Evolutionary conservation across 305 asterid genomes (phyloP).

Genomic region (Rubia peregrina): DNA sequence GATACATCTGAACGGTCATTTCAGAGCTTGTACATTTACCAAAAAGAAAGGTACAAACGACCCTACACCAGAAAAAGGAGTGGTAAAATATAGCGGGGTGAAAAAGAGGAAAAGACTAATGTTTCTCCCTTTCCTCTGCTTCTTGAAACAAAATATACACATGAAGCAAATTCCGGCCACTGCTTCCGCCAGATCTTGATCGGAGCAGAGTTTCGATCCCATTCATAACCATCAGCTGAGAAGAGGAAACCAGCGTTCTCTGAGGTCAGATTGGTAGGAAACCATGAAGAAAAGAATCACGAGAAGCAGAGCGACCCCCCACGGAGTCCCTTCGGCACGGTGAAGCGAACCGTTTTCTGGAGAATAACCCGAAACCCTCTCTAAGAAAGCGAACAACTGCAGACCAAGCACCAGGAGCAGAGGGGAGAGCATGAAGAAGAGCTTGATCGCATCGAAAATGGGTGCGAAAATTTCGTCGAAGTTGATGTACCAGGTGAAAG

Average conservation of each 20-base stretch:
- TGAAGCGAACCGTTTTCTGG: slow-evolving; percentile 51
- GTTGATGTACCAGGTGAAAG: slow-evolving; percentile 71
- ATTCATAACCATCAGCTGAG: slow-evolving; percentile 15
- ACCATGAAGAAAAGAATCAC: slow-evolving; percentile 72
- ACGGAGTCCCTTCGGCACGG: slow-evolving; percentile 71
- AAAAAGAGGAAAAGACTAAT: not conserved
- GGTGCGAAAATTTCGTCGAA: slow-evolving; percentile 57
- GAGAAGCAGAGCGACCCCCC: slow-evolving; percentile 71
- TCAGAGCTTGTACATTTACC: no score
- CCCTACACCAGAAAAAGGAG: no score
- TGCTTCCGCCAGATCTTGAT: not conserved
- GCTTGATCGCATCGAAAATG: slow-evolving; percentile 52
- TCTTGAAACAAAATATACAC: not conserved
- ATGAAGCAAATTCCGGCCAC: not conserved
- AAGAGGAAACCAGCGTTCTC: slow-evolving; percentile 58
- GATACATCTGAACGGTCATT: no score
- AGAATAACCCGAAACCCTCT: slow-evolving; percentile 28
- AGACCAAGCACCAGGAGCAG: slow-evolving; percentile 49
- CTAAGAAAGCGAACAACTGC: slow-evolving; percentile 43
- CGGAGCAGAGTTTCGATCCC: not conserved
- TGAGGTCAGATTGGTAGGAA: slow-evolving; percentile 66
- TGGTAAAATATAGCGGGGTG: not conserved
- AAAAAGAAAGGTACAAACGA: no score
- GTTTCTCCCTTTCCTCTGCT: not conserved
- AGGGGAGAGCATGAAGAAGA: slow-evolving; percentile 60